These are phyloP conservation scores for Aspergillus nanangensis DNA, from an alignment of 495 filamentous ascomycete genomes.

Conservation along the genomic window DNA sequence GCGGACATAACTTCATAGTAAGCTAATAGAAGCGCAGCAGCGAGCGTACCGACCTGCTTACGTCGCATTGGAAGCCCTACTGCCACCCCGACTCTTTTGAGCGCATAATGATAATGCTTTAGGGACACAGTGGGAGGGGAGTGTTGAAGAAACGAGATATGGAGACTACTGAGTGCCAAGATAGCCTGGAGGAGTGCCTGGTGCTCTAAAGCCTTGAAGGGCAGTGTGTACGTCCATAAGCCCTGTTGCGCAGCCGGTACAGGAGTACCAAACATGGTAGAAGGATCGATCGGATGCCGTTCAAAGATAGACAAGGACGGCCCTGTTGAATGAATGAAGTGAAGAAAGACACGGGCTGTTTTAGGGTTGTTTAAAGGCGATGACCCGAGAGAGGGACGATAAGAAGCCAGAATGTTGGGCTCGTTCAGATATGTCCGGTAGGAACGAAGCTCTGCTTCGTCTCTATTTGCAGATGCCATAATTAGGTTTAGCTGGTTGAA, in stretches of 20 bases:
- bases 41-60: slow-evolving; percentile 75
- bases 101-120: slow-evolving; percentile 86
- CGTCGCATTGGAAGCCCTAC: slow-evolving; percentile 68
- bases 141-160: slow-evolving; percentile 79
- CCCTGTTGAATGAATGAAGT: slow-evolving; percentile 88
- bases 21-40: slow-evolving; percentile 80
- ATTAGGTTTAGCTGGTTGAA: slow-evolving; percentile 42
- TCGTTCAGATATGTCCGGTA: slow-evolving; percentile 65
- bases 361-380: slow-evolving; percentile 79
- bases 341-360: slow-evolving; percentile 83
- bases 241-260: slow-evolving; percentile 68
- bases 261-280: slow-evolving; percentile 61
- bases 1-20: slow-evolving; percentile 95
- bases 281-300: slow-evolving; percentile 73
- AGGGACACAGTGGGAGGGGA: slow-evolving; percentile 70
- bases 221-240: slow-evolving; percentile 85
- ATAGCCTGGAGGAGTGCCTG: slow-evolving; percentile 87
- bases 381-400: slow-evolving; percentile 66
- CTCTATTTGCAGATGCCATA: slow-evolving; percentile 45
- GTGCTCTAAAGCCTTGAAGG: slow-evolving; percentile 77
- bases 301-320: slow-evolving; percentile 87
- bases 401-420: slow-evolving; percentile 70
- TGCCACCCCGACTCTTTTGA: slow-evolving; percentile 70
- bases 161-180: slow-evolving; percentile 80
- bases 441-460: slow-evolving; percentile 49